Conservation (phyloP, 306 rosid genomes). For the Vigna radiata region DNA sequence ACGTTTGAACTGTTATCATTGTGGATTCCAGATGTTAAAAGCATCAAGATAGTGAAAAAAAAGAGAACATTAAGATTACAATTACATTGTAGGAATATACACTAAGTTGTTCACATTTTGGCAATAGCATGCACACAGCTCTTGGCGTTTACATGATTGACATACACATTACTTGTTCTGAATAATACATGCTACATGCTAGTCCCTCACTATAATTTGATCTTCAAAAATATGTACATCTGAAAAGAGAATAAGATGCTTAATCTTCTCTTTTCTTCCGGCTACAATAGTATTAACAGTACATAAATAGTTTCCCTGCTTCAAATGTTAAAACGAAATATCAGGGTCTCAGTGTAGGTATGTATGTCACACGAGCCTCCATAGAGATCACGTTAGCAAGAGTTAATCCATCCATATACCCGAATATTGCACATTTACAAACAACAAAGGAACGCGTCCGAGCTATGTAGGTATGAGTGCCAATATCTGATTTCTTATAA, state of each 20-base stretch:
- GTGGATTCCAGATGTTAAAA: background rate
- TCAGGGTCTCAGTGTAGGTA: conserved; percentile 29
- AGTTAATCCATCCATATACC: conserved; percentile 28
- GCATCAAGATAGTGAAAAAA: background rate
- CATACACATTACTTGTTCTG: conserved; percentile 26
- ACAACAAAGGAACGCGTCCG: conserved; percentile 34
- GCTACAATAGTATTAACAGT: conserved; percentile 38
- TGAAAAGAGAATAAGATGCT: conserved; percentile 39
- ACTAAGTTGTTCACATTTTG: conserved; percentile 10
- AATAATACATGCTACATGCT: conserved; percentile 33
- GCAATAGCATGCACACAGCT: conserved; percentile 21
- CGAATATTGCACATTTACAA: conserved; percentile 36
- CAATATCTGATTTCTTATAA: conserved; percentile 88
- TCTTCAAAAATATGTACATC: conserved; percentile 41
- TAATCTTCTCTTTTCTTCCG: conserved; percentile 42
- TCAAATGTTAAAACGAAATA: conserved; percentile 18
- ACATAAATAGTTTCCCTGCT: conserved; percentile 2
- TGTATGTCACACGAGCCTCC: conserved; percentile 35
- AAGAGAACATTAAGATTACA: background rate
- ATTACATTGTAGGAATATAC: conserved; percentile 16
- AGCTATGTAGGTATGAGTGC: conserved; percentile 83
- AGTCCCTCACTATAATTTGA: conserved; percentile 19
- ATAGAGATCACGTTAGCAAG: conserved; percentile 3
- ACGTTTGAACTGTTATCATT: conserved; percentile 1
- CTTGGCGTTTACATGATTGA: background rate